Conservation (phyloP, 1,284 basidiomycete species). For the Cronartium ribicola region DNA sequence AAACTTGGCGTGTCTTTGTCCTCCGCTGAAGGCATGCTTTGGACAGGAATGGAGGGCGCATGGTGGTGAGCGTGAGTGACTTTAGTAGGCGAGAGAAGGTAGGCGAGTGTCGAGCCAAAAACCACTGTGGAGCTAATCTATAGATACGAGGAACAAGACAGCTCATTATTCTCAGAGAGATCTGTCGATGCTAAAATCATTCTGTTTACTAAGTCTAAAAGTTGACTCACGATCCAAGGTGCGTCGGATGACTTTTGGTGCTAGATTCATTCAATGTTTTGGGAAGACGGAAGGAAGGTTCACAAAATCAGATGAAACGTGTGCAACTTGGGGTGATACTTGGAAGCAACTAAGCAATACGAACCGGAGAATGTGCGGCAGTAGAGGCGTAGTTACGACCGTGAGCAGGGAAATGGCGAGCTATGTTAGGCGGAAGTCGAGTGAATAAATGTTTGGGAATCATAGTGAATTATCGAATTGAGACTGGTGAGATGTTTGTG, state of each 20-base stretch:
- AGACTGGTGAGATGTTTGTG: no score
- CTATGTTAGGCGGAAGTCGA: no score
- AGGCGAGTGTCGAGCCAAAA: background rate
- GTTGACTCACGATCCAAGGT: background rate
- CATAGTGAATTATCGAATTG: no score
- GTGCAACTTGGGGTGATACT: no score
- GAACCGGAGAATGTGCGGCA: background rate
- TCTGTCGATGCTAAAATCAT: background rate
- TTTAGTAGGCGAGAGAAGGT: background rate
- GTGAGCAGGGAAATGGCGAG: background rate
- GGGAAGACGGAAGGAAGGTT: no score
- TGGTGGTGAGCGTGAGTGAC: background rate
- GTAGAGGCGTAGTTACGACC: background rate
- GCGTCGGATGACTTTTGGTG: constrained; percentile 1
- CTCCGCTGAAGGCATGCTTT: background rate
- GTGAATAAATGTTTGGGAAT: no score
- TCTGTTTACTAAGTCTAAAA: no score
- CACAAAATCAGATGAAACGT: no score
- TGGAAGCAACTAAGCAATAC: background rate
- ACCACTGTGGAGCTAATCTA: background rate
- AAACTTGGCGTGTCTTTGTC: background rate
- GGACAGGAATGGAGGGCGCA: background rate
- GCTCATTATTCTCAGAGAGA: background rate
- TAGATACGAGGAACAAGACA: background rate
- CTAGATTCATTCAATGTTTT: background rate